Base-by-base conservation (phyloP, 768 basidiomycete species). In the Macrolepiota dolichaula region DNA sequence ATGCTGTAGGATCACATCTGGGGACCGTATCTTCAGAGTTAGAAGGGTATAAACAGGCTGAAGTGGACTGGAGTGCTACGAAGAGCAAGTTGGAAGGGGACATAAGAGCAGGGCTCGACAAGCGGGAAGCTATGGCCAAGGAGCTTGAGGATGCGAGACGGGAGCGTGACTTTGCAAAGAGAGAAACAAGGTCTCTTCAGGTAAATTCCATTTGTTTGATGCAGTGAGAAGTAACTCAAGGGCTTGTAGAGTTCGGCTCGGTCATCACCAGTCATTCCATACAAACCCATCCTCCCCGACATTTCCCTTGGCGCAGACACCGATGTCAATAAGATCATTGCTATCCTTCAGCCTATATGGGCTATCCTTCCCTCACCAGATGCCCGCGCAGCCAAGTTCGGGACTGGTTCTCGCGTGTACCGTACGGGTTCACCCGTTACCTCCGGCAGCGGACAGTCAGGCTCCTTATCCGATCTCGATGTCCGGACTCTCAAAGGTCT, bases 401-500 rank as follows among this genome's bases (percentile, higher is more conserved):
- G 65, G 13, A 29, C 55, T 44, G 68, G 70, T 59, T 78, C 73
- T 51, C 80, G 81, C 58, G 73, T 74, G 54, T 82, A 80, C 74
- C 84, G 80, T 62, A 74, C 77, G 38, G 81, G 77, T 46, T 79
- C 81, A 1, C 81, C 81, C 0, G 32, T 35, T 17, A 27, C 51
- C 51, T 10, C 59, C 15, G 61, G 47, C 37, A 10, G 17, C 54
- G 13, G 19, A 25, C 60, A 58, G 22, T 35, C 53, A 27, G 59
- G 74, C 51, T 93, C 91, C 9, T 79, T 94, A 40, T 91, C 89
- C 24, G 89, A 95, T 51, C 80, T 95, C 69, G 92, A 96, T 71
- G 87, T 96, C 17, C 89, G 92, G 10, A 83, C 92, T 4, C 85
- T 97, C 70, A 95, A 95, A 73, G 73, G 83, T 5, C 78, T 97